Base-by-base conservation (phyloP, 2,329 filamentous ascomycete genomes). In the Scortechinia acanthostroma region DNA sequence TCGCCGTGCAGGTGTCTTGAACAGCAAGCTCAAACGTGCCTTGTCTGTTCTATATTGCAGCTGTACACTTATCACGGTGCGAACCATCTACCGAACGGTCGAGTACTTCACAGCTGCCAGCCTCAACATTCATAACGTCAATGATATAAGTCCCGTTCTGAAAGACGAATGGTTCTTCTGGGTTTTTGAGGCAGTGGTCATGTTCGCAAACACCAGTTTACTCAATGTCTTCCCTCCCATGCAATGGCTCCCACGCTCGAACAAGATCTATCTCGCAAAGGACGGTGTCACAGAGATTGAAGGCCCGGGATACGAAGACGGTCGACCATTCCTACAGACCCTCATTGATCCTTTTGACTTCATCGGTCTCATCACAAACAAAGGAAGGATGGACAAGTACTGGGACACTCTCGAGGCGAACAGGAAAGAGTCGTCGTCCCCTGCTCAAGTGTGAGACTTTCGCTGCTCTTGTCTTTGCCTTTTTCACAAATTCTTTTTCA, bases 151-250 rank as follows among this genome's bases (percentile, higher is more conserved):
- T 13, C 63, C 65, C 1, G 49, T 69, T 3, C 16, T 68, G 13
- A 55, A 64, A 6, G 65, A 68, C 45, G 69, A 71, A 54, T 69
- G 62, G 64, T 70, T 58, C 47, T 71, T 71, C 48, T 70, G 62
- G 47, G 57, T 70, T 28, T 71, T 71, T 43, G 68, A 72, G 55
- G 63, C 58, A 1, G 47, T 49, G 0, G 51, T 68, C 10, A 69
- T 70, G 66, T 46, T 69, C 1, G 4, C 54, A 28, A 69, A 70
- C 48, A 56, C 61, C 2, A 47, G 52, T 2, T 46, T 71, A 19
- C 62, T 65, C 54, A 70, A 70, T 43, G 20, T 58, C 1, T 51
- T 57, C 15, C 61, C 70, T 48, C 65, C 67, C 2, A 58, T 66
- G 5, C 54, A 57, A 2, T 66, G 56, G 42, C 50, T 72, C 3